phyloP scores from a whole-genome alignment of 2,329 filamentous ascomycete species.

The Hawksworthiomyces lignivorus region DNA sequence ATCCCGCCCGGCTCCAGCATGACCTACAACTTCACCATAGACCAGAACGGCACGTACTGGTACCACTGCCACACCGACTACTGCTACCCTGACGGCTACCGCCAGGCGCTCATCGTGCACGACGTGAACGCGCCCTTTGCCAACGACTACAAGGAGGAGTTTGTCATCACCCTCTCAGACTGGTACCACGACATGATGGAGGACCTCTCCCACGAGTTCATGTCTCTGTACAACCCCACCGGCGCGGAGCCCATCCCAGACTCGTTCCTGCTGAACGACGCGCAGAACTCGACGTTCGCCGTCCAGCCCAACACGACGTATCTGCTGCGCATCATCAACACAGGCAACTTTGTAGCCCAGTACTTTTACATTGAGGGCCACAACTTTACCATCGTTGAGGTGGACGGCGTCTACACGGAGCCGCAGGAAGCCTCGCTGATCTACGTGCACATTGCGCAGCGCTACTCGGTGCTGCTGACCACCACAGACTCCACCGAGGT shows the following conservation, averaged over 20 bases:
- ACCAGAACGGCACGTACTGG: conserved; percentile 62
- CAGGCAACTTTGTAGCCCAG: conserved; percentile 62
- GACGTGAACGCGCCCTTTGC: conserved; percentile 53
- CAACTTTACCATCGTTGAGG: conserved; percentile 62
- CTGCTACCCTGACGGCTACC: conserved; percentile 60
- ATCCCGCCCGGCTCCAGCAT: conserved; percentile 58
- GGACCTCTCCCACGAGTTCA: conserved; percentile 38
- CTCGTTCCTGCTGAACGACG: conserved; percentile 64
- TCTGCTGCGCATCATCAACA: conserved; percentile 63
- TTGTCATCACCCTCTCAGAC: conserved; percentile 58
- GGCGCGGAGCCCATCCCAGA: conserved; percentile 61
- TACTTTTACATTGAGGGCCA: conserved; percentile 61
- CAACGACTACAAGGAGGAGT: conserved; percentile 52
- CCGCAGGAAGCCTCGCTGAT: conserved; percentile 52
- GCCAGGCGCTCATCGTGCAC: conserved; percentile 24
- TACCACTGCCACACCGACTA: conserved; percentile 64
- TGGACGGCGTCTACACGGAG: conserved; percentile 64
- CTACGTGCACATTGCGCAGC: conserved; percentile 61
- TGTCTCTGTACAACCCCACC: conserved; percentile 46
- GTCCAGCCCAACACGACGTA: conserved; percentile 65
- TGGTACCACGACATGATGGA: conserved; percentile 59
- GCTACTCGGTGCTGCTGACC: conserved; percentile 55
- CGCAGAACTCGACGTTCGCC: conserved; percentile 48
- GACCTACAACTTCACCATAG: conserved; percentile 61
- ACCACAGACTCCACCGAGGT: conserved; percentile 51